These are phyloP conservation scores for Backusella circina DNA, from an alignment of 192 early-diverging fungal species.

Conservation along the genomic window DNA sequence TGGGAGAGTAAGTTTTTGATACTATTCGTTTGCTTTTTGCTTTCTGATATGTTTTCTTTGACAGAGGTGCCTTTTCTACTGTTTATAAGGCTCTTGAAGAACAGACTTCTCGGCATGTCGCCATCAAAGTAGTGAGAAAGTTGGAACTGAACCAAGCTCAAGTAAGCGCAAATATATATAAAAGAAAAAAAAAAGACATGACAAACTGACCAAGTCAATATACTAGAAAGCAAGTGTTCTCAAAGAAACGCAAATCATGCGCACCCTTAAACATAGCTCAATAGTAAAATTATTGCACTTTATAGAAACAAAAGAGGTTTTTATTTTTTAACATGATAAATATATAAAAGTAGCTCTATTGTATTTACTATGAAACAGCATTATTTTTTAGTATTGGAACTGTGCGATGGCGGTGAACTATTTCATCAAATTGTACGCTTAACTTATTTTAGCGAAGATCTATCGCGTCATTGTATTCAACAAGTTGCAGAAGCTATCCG, in stretches of 20 bases:
- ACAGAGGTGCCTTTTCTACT: constrained; percentile 81
- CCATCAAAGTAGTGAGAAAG: constrained; percentile 83
- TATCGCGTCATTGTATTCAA: constrained; percentile 75
- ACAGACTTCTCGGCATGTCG: constrained; percentile 61
- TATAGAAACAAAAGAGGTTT: constrained; percentile 60
- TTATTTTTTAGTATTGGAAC: constrained; percentile 79
- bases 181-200: neutral
- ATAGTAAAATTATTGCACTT: constrained; percentile 76
- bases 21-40: neutral
- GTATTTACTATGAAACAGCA: constrained; percentile 27
- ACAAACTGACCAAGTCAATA: neutral
- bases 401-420: constrained; percentile 82
- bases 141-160: constrained; percentile 68
- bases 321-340: neutral
- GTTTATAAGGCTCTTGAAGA: constrained; percentile 74
- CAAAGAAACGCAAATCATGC: constrained; percentile 84
- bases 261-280: constrained; percentile 69
- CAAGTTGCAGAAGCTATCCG: constrained; percentile 83
- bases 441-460: constrained; percentile 77
- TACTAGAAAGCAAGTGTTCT: constrained; percentile 70
- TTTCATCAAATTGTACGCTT: constrained; percentile 82
- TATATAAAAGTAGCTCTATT: neutral
- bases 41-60: neutral
- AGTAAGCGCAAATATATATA: constrained; percentile 33
- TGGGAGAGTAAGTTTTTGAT: constrained; percentile 65